Evolutionary conservation across 1,139 yeast species (phyloP).

Genomic region (Pichia sp.): DNA sequence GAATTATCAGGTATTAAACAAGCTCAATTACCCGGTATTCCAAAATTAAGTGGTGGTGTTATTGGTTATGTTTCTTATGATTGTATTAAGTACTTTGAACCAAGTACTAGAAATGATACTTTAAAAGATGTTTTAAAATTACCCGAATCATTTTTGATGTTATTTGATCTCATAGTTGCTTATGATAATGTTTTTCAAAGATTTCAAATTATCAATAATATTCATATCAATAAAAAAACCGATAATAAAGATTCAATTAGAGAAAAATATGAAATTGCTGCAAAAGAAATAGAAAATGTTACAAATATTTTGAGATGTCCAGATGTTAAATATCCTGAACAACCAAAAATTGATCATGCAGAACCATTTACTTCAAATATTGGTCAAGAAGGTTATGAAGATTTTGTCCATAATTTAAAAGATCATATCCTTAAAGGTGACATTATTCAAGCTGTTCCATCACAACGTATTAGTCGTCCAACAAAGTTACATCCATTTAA

Average conservation of each 20-base stretch:
- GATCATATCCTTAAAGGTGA: slow-evolving; percentile 84
- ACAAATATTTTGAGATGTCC: slow-evolving; percentile 45
- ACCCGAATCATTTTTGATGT: slow-evolving; percentile 90
- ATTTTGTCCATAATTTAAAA: slow-evolving; percentile 67
- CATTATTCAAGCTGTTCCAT: slow-evolving; percentile 95
- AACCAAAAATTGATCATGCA: slow-evolving; percentile 58
- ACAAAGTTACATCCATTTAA: slow-evolving; percentile 94
- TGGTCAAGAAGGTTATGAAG: slow-evolving; percentile 89
- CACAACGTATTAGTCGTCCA: slow-evolving; percentile 92
- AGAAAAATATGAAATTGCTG: slow-evolving; percentile 50
- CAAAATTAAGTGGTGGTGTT: slow-evolving; percentile 90
- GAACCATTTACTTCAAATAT: slow-evolving; percentile 78
- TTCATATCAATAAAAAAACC: slow-evolving; percentile 37
- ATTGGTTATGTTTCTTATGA: slow-evolving; percentile 93
- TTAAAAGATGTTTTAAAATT: slow-evolving; percentile 72
- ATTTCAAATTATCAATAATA: slow-evolving; percentile 81
- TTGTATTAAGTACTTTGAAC: slow-evolving; percentile 94
- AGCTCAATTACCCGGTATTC: slow-evolving; percentile 74
- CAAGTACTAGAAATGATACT: slow-evolving; percentile 65
- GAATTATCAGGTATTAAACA: slow-evolving; percentile 62
- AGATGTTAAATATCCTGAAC: slow-evolving; percentile 51
- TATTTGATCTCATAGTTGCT: slow-evolving; percentile 83
- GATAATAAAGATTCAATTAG: slow-evolving; percentile 39
- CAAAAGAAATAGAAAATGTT: slow-evolving; percentile 49
- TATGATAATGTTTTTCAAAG: slow-evolving; percentile 92